phyloP scores from a whole-genome alignment of 2,329 filamentous ascomycete species.

The Clonostachys rosea region DNA sequence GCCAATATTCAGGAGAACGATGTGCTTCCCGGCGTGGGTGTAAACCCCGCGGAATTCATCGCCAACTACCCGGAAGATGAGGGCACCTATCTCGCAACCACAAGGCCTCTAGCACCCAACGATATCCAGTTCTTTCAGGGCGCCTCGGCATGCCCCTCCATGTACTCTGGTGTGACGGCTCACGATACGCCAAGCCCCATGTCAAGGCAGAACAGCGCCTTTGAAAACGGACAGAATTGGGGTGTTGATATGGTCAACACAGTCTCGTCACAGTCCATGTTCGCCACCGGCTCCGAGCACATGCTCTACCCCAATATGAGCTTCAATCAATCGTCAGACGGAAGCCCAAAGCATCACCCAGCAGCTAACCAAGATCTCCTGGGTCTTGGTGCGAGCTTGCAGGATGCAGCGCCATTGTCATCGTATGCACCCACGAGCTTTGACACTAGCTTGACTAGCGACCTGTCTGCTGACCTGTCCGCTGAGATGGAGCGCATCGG shows the following conservation, averaged over 20 bases:
- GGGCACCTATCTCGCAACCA: constrained; percentile 15
- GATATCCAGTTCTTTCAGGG: constrained; percentile 6
- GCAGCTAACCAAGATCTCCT: neutral
- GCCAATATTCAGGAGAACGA: constrained; percentile 28
- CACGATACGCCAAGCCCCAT: constrained; percentile 30
- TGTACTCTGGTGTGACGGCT: constrained; percentile 33
- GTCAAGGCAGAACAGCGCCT: constrained; percentile 36
- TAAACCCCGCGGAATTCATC: constrained; percentile 32
- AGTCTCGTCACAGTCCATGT: constrained; percentile 26
- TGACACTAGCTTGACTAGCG: constrained; percentile 2
- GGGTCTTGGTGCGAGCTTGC: neutral
- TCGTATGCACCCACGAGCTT: neutral
- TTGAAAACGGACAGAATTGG: constrained; percentile 9
- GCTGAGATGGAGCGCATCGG: constrained; percentile 40
- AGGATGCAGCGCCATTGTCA: neutral
- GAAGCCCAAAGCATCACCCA: neutral
- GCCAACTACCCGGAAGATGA: constrained; percentile 16
- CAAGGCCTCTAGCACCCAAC: constrained; percentile 10
- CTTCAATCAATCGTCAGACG: too few species aligned
- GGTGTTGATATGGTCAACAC: constrained; percentile 13
- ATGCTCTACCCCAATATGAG: constrained; percentile 10
- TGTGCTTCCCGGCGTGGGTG: constrained; percentile 20
- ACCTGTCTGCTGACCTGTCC: constrained; percentile 10
- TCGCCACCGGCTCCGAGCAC: constrained; percentile 12
- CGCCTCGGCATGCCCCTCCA: constrained; percentile 31